A percentile compares a stretch with the other conserved stretches of the same genome.
Conservation (phyloP, 2,329 filamentous ascomycete species). For the Colletotrichum endophyticum region DNA sequence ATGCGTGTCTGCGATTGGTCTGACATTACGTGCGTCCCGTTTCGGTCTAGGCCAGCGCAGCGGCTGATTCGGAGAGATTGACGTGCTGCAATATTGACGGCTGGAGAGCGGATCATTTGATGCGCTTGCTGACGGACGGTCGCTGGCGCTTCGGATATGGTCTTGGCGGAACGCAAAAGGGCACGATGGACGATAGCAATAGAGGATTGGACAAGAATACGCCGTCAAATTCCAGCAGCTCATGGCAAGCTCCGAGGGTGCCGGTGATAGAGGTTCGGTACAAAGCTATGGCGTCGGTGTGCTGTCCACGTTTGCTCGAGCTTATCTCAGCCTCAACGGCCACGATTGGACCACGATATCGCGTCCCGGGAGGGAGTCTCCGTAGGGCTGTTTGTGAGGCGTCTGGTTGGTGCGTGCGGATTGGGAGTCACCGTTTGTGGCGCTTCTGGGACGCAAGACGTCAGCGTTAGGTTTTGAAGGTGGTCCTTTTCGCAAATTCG, state of each 20-base stretch:
- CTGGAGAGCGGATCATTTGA: fast-evolving
- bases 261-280: not conserved
- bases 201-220: fast-evolving
- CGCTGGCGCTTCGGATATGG: not conserved
- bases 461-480: not conserved
- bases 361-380: not conserved
- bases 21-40: not conserved
- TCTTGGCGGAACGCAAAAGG: not conserved
- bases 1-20: not conserved
- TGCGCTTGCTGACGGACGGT: not conserved
- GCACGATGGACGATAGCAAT: not conserved
- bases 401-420: not conserved
- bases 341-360: not conserved
- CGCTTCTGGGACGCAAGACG: not conserved
- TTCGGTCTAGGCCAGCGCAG: not conserved
- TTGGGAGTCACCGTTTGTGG: not conserved
- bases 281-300: not conserved
- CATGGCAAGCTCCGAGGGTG: not conserved
- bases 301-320: not conserved
- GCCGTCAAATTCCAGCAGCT: not conserved
- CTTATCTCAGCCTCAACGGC: conserved; percentile 2
- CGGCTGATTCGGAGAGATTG: not conserved
- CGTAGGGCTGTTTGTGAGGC: not conserved
- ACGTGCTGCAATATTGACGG: not conserved
- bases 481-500: not conserved